Base-by-base conservation (phyloP, 2,329 filamentous ascomycete species). In the Cladosporium sp. region DNA sequence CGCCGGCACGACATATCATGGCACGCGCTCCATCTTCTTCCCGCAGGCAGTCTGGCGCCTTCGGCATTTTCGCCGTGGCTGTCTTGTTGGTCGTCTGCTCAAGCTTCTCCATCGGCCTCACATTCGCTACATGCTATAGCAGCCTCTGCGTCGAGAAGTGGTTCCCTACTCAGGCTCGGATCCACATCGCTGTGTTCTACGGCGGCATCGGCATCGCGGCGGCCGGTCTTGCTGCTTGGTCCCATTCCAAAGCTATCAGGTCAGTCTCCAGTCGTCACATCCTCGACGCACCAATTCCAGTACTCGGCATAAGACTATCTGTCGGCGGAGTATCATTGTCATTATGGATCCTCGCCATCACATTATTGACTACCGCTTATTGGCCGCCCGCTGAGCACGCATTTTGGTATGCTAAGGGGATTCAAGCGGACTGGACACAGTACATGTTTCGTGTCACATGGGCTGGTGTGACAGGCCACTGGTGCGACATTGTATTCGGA, bases 61-160 rank as follows among this genome's bases (percentile, higher is more conserved):
- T 37, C 35, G 9, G 35, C 9, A 4, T 3, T n/a, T 9, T 37
- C 35, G 8, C 9, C 35, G 17, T 37, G 5, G 35, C 35, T 17
- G 35, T 50, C 10, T 22, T 58, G 22, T 36, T 58, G 12, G 20
- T 58, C 25, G 3, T 53, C 10, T 42, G 56, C 56, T n/a, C 49
- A 3, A 49, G 35, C 19, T 32, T 58, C 22, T 54, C 49, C 34
- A 24, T 58, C n/a, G 56, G 49, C 40, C 39, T 58, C 13, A 58
- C 56, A 3, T 58, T 42, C 34, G 56, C 49, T n/a, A 48, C 49
- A 13, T 58, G 56, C 28, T 54, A 58, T 28, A 34, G n/a, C 49
- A 25, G 2, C 12, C 35, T 58, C 12, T 58, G 48, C 49, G 32
- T 42, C 17, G 56, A 58, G 25, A 8, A 37, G 15, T 48, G 35